These are phyloP conservation scores for Phytophthora multivora DNA, from an alignment of 352 stramenopile species.

Conservation along the genomic window DNA sequence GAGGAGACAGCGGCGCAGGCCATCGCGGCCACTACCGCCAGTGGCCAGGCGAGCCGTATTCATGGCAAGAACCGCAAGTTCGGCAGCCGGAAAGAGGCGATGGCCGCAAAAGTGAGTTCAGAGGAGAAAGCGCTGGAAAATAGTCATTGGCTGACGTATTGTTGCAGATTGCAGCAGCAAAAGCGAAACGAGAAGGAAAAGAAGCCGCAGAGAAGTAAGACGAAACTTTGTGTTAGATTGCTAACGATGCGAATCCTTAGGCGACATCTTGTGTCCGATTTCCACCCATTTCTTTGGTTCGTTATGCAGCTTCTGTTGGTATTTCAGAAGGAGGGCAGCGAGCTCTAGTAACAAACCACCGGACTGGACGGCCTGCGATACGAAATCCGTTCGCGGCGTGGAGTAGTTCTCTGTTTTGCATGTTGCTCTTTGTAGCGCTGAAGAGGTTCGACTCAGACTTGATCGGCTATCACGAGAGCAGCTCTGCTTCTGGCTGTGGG, in stretches of 20 bases:
- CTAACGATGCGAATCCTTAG: background rate
- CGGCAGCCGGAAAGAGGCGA: conserved; percentile 77
- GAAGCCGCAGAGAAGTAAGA: conserved; percentile 14
- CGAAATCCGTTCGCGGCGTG: conserved; percentile 64
- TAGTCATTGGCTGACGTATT: conserved; percentile 6
- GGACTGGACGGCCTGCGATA: conserved; percentile 78
- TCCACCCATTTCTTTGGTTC: background rate
- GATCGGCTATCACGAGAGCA: no score
- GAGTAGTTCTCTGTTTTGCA: conserved; percentile 70
- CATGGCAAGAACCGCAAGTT: conserved; percentile 90
- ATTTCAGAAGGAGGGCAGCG: no score
- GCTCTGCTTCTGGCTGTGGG: no score
- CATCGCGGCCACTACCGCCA: conserved; percentile 71
- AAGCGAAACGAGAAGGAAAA: conserved; percentile 74
- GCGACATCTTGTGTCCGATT: conserved; percentile 8
- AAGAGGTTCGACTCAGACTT: conserved; percentile 76
- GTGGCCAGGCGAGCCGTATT: conserved; percentile 71
- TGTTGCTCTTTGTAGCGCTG: conserved; percentile 73
- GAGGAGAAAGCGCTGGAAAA: background rate
- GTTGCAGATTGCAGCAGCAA: conserved; percentile 72
- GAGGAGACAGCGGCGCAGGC: conserved; percentile 84
- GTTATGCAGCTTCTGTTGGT: no score
- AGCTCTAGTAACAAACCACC: conserved; percentile 57
- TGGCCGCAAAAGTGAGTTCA: conserved; percentile 68
- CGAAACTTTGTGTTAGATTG: background rate